A percentile compares a stretch with the other conserved stretches of the same genome.
phyloP scores from a whole-genome alignment of 106 monocot species.

The Phalaenopsis aphrodite region DNA sequence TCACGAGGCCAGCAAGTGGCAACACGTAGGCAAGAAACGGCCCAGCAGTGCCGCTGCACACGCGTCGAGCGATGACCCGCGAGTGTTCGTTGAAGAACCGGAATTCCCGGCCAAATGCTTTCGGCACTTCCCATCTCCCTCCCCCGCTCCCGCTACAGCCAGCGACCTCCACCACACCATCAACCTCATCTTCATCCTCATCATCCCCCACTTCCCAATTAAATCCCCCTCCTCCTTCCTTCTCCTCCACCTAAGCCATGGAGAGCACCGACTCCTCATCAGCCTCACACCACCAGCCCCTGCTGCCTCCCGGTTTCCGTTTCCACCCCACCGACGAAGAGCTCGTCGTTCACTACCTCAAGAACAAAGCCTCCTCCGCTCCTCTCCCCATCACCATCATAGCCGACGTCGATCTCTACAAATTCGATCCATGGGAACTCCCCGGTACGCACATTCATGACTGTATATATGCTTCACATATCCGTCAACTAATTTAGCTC shows the following conservation, averaged over 20 bases:
- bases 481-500: not conserved
- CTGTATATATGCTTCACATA: not conserved
- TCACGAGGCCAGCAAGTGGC: too few species aligned
- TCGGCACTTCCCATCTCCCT: not conserved
- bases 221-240: not conserved
- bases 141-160: not conserved
- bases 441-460: constrained; percentile 6
- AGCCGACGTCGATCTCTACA: constrained; percentile 19
- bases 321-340: constrained; percentile 30
- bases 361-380: constrained; percentile 19
- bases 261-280: constrained; percentile 23
- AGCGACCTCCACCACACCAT: not conserved
- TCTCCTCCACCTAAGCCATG: not conserved
- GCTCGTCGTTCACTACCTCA: constrained; percentile 34
- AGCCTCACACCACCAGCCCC: constrained; percentile 13
- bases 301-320: constrained; percentile 21
- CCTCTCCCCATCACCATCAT: constrained; percentile 26
- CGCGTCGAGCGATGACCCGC: not conserved
- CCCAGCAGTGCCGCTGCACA: not conserved
- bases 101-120: constrained; percentile 6
- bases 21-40: not conserved
- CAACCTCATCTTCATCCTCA: too few species aligned
- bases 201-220: not conserved
- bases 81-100: not conserved
- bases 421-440: constrained; percentile 26